These are phyloP conservation scores for Monilinia fructicola DNA, from an alignment of 2,329 filamentous ascomycete genomes.

Conservation along the genomic window DNA sequence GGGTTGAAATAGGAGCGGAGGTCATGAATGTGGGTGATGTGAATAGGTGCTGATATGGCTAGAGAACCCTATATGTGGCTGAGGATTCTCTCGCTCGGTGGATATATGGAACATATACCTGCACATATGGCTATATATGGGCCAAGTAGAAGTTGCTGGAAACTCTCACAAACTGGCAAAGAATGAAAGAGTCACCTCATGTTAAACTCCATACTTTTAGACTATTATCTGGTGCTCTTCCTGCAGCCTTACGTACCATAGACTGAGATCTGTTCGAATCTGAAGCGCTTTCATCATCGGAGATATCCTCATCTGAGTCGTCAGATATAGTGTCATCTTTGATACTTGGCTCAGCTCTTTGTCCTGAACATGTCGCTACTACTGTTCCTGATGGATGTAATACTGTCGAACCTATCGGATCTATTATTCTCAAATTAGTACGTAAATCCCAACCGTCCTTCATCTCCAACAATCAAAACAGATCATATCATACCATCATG, in stretches of 20 bases:
- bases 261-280: slow-evolving; percentile 3
- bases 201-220: slow-evolving; percentile 49
- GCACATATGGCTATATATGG: background rate
- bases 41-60: background rate
- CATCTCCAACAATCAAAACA: background rate
- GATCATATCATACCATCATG: slow-evolving; percentile 36
- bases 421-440: slow-evolving; percentile 27
- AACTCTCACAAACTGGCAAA: background rate
- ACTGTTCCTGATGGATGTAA: slow-evolving; percentile 40
- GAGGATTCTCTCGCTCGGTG: background rate
- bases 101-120: background rate
- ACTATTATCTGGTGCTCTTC: slow-evolving; percentile 44
- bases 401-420: slow-evolving; percentile 37
- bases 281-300: slow-evolving; percentile 12
- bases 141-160: background rate
- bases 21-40: background rate
- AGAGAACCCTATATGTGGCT: background rate
- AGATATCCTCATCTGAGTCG: slow-evolving; percentile 22
- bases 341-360: slow-evolving; percentile 29
- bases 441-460: background rate
- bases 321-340: slow-evolving; percentile 25
- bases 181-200: slow-evolving; percentile 6
- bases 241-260: background rate
- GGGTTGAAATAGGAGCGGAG: background rate
- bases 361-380: slow-evolving; percentile 41